Evolutionary conservation across 257 asterid genomes (phyloP).

Genomic region (Gardenia jasminoides): DNA sequence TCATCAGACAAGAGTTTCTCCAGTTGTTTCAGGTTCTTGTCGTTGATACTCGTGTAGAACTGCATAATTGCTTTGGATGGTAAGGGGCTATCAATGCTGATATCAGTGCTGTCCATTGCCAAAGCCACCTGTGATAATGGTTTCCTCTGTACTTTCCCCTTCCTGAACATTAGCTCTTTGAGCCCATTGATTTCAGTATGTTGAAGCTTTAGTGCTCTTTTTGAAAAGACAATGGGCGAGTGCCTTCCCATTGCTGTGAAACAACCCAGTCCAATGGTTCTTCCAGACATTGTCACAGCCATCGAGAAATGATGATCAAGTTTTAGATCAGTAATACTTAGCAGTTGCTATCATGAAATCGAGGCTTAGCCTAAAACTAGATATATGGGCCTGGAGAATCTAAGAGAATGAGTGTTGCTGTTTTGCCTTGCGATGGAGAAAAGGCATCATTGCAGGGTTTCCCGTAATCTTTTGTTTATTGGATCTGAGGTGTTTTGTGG

Average conservation of each 20-base stretch:
- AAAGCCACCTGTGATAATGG: conserved; percentile 9
- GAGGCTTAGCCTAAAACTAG: too few species aligned
- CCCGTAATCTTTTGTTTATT: conserved; percentile 17
- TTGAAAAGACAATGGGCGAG: not conserved
- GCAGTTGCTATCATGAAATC: not conserved
- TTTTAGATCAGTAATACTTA: not conserved
- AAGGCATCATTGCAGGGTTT: conserved; percentile 29
- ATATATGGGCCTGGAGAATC: not conserved
- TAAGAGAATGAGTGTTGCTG: not conserved
- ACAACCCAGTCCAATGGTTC: not conserved
- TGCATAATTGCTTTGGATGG: conserved; percentile 43
- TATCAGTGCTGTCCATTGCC: conserved; percentile 19
- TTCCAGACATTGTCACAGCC: conserved; percentile 8
- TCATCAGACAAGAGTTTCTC: conserved; percentile 47
- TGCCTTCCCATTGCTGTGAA: not conserved
- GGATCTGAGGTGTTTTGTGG: conserved; percentile 12
- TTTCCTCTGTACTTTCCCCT: conserved; percentile 19
- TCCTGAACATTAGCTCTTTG: conserved; percentile 1
- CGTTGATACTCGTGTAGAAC: conserved; percentile 58
- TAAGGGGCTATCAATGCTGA: conserved; percentile 26
- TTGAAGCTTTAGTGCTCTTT: conserved; percentile 3
- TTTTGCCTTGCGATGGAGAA: conserved; percentile 31
- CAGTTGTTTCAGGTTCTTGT: conserved; percentile 45
- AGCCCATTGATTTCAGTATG: conserved; percentile 11
- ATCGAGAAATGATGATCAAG: not conserved